Evolutionary conservation across 306 rosid species (phyloP), one percentile per base, ranked within the genome.

Genomic region (Sechiopsis laciniata): DNA sequence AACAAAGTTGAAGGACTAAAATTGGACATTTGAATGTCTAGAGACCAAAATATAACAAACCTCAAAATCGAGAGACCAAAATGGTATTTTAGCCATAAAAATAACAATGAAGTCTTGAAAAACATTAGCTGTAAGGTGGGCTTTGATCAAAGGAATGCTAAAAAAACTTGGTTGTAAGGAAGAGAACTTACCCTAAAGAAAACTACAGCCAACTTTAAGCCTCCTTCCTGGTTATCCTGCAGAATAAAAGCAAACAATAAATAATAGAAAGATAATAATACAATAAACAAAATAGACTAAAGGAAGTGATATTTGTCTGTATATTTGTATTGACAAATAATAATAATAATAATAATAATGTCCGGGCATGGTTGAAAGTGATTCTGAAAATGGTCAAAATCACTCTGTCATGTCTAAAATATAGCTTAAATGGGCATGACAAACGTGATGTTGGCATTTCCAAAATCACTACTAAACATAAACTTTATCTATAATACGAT

Each of bases 191-290:
- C 91, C 89, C 45, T 63, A 60, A 76, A 74, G 51, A 74, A 32
- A 32, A 76, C 62, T 71, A 79, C 70, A 19, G 78, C 77, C 73
- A 59, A 45, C 56, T 67, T 32, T 63, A 94, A 85, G 97, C 99
- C 85, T 91, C 99, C 82, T 89, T 94, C 87, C 96, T 84, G 45
- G 96, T 94, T 80, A 94, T 86, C 91, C 99, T 94, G 95, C 48
- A 42, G 16, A 26, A 1, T 0, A 71, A 76, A 72, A 75, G 67
- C 26, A 68, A 52, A 67, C 26, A 66, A 46, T 3, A 1, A 20
- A 29, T 67, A 40, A 32, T 2, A 6, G 48, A 42, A 0, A 42
- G 48, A 42, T 42, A 42, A 42, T 42, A 42, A 7, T 42, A 42
- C 8, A 46, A 67, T 55, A 67, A 66, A 45, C 7, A 45, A 20